These are phyloP conservation scores for Teunomyces gatunensis DNA, from an alignment of 805 yeast genomes.

Conservation along the genomic window DNA sequence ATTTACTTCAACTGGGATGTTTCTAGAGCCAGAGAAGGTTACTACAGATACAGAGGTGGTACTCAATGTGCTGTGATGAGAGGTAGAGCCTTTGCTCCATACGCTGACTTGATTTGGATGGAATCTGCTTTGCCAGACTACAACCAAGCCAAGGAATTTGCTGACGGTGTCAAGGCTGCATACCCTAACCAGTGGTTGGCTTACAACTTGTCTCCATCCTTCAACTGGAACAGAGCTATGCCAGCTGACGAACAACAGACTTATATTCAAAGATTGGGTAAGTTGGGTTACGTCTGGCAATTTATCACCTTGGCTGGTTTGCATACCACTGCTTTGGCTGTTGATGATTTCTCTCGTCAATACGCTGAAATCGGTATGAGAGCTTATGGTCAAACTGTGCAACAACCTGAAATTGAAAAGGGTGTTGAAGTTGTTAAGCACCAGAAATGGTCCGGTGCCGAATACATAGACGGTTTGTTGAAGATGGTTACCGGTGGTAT, in stretches of 20 bases:
- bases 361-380: slow-evolving; percentile 86
- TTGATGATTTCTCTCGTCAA: slow-evolving; percentile 77
- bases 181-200: slow-evolving; percentile 95
- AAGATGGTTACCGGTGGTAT: slow-evolving; percentile 93
- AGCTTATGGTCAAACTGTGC: slow-evolving; percentile 88
- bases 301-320: slow-evolving; percentile 96
- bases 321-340: slow-evolving; percentile 92
- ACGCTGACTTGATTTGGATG: slow-evolving; percentile 97
- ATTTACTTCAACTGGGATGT: slow-evolving; percentile 92
- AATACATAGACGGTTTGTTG: slow-evolving; percentile 86
- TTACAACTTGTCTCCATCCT: slow-evolving; percentile 93
- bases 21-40: slow-evolving; percentile 94
- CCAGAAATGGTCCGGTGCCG: slow-evolving; percentile 99
- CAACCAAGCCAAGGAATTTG: slow-evolving; percentile 90
- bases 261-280: slow-evolving; percentile 79
- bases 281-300: slow-evolving; percentile 95
- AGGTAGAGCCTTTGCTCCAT: slow-evolving; percentile 93
- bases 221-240: slow-evolving; percentile 98
- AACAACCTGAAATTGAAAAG: slow-evolving; percentile 79
- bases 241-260: slow-evolving; percentile 81
- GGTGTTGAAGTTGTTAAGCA: slow-evolving; percentile 96
- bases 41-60: slow-evolving; percentile 94
- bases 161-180: slow-evolving; percentile 79
- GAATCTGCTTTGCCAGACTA: slow-evolving; percentile 94
- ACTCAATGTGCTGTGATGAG: slow-evolving; percentile 97